Evolutionary conservation across 2,329 filamentous ascomycete genomes (phyloP), one percentile per base, ranked within the genome.

Genomic region (Tolypocladium paradoxum): DNA sequence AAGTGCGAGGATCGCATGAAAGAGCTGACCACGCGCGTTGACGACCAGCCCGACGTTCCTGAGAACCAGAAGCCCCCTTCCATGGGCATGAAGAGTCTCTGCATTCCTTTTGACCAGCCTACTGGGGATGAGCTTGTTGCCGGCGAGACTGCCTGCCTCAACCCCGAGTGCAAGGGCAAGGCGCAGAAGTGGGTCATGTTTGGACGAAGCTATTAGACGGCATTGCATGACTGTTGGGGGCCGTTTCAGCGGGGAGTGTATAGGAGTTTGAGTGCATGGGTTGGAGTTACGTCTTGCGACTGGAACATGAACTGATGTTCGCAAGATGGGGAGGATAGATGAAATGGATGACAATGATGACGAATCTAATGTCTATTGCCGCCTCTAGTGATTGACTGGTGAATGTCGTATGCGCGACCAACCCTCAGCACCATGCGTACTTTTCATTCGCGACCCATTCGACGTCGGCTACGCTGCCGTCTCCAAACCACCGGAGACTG

Each of bases 1-100:
- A 83, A 88, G 68, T 97, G 92, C 66, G 92, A 96, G 73, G 92
- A 96, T 63, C 83, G 89, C 69, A 90, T 97, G 75, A 97, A 97
- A 81, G 90, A 95, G 53, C 78, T 91, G 67, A 95, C 89, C 57
- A 89, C 87, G 45, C 85, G 87, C 58, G 87, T 84, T 61, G 84
- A 84, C 54, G 77, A 83, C 52, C 82, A 76, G 61, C 70, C 75
- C 52, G 70, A 72, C 50, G 68, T 74, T 35, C 75, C 78, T 49
- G 78, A 81, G 57, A 72, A 74, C 60, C 76, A 79, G 60, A 76
- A 75, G 64, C 70, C 73, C 20, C 78, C 79, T 29, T 76, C 74
- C 50, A 83, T 83, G 80, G 80, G 80, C 63, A 83, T 75, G 87
- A 88, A 76, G 83, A 84, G 69, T 70, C 82, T 72, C 70, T 92